A percentile compares a stretch with the other conserved stretches of the same genome.
Evolutionary conservation across 177 flowering plant species (phyloP).

Genomic region (Vitis hybrid): DNA sequence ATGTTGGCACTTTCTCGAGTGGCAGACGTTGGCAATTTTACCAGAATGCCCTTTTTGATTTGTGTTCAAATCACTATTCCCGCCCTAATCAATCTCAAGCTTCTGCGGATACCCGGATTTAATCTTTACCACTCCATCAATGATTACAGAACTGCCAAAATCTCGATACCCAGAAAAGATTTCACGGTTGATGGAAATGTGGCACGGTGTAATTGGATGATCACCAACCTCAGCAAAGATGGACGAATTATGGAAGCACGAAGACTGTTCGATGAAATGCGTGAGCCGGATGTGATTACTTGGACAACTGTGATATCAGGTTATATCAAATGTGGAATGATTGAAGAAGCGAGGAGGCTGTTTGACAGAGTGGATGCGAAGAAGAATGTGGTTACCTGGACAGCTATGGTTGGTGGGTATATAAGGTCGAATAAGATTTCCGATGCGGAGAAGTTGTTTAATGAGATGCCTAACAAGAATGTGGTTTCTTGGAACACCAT

Average conservation of each 20-base stretch:
- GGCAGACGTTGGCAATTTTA: not conserved
- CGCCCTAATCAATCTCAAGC: not conserved
- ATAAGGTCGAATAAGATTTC: conserved; percentile 12
- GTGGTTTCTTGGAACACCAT: conserved; percentile 38
- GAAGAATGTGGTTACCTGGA: conserved; percentile 40
- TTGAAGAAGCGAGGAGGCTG: conserved; percentile 29
- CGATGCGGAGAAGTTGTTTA: conserved; percentile 33
- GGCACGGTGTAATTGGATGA: conserved; percentile 24
- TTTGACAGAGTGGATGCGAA: conserved; percentile 32
- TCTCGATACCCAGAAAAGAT: conserved; percentile 10
- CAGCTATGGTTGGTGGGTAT: conserved; percentile 36
- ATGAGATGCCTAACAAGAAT: conserved; percentile 35
- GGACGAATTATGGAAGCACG: conserved; percentile 32
- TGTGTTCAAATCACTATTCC: not conserved
- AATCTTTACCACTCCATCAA: not conserved
- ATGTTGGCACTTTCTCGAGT: not conserved
- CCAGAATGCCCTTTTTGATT: not conserved
- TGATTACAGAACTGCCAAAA: not conserved
- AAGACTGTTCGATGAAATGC: conserved; percentile 29
- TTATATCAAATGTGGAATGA: conserved; percentile 27
- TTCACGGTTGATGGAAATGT: not conserved
- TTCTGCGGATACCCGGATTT: not conserved
- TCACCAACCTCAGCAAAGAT: conserved; percentile 21
- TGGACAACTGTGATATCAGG: conserved; percentile 35
- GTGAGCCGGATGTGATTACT: conserved; percentile 26